Evolutionary conservation across 305 asterid species (phyloP).

Genomic region (Fraxinus sp.): DNA sequence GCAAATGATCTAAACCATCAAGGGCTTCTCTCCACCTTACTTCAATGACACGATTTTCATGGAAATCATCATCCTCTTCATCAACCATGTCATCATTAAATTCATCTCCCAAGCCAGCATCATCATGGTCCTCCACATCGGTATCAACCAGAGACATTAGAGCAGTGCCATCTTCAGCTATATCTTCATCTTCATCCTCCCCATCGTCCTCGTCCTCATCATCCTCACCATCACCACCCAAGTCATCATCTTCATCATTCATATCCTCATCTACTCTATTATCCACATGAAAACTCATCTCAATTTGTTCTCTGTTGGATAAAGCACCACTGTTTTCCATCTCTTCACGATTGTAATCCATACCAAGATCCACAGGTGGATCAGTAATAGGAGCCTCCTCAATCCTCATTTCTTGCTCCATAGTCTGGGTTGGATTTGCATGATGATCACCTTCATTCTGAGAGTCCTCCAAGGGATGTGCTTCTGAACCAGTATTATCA

Average conservation of each 20-base stretch:
- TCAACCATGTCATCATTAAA: conserved; percentile 97
- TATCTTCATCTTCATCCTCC: conserved; percentile 94
- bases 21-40: conserved; percentile 99
- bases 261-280: conserved; percentile 78
- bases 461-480: conserved; percentile 39
- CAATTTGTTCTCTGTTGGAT: conserved; percentile 70
- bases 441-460: conserved; percentile 52
- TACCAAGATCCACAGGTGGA: conserved; percentile 65
- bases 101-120: conserved; percentile 87
- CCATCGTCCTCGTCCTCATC: conserved; percentile 76
- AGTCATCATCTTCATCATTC: conserved; percentile 95
- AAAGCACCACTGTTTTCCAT: conserved; percentile 75
- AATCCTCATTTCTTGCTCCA: conserved; percentile 78
- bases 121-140: conserved; percentile 97
- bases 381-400: conserved; percentile 63
- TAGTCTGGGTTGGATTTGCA: conserved; percentile 27
- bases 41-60: conserved; percentile 96
- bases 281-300: conserved; percentile 81
- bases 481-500: conserved; percentile 46
- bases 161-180: conserved; percentile 88
- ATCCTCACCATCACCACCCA: conserved; percentile 95
- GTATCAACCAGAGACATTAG: conserved; percentile 98
- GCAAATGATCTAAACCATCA: conserved; percentile 94
- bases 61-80: conserved; percentile 97
- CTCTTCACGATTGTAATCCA: conserved; percentile 82